Evolutionary conservation across 176 grass and related monocot species (phyloP), one percentile per base, ranked within the genome.

Genomic region (Rhynchospora tenuis): DNA sequence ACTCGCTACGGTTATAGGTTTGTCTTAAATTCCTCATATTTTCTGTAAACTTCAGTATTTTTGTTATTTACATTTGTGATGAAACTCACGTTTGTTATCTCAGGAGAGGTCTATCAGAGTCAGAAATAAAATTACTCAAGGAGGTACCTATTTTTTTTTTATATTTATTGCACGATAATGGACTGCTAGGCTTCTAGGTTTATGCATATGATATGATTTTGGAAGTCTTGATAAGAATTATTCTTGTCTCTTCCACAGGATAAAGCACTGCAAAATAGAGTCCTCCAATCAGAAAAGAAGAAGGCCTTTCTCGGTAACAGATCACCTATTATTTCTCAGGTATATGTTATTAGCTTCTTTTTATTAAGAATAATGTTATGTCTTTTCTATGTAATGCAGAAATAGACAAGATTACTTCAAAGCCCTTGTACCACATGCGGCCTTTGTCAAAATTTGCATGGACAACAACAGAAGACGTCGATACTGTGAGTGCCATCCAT

Each of bases 71-170:
- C 85, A 83, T 87, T 1, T 84, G 51, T 89, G 45, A 56, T 46
- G 78, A 20, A 80, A 83, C 58, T 90, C 55, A 80, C 52, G 24
- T 88, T 58, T 84, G 6, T 29, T 89, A 81, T 94, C 20, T 48
- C 52, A 97, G 94, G 91, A 91, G 90, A 89, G 96, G 93, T 38
- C 90, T 98, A 66, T 95, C 93, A 0, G 91, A 93, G 79, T 84
- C 91, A 38, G 96, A 98, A 87, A 93, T 98, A 84, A 91, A 79
- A 74, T 89, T 98, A 80, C 91, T 98, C 17, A 98, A 85, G 84
- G 86, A 90, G 91, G 94, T 97, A 90, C 90, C 55, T 55, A 7
- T 84, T 45, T 85, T 63, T 31, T 47, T 73, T 23, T 64, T 52
- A 51, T 68, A 51, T 68, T 50, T 80, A 57, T 56, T 24, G 22